Evolutionary conservation across 768 basidiomycete species (phyloP), one percentile per base, ranked within the genome.

Genomic region (Coprinellus micaceus): DNA sequence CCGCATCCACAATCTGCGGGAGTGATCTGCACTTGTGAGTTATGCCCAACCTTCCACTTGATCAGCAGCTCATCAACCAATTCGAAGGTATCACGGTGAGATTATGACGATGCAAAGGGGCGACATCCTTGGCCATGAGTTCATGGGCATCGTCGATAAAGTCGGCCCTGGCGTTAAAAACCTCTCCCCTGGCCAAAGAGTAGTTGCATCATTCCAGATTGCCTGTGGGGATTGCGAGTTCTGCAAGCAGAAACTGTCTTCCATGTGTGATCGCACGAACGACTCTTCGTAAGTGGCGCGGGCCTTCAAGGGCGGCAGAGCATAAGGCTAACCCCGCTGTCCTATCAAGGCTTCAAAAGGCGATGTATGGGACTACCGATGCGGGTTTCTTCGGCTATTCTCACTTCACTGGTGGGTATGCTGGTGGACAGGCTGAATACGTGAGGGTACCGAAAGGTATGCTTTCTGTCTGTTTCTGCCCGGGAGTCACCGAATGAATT

Each of bases 191-290:
- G 89, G 89, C 19, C 82, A 91, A 62, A 80, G 88, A 22, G 88
- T 90, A 53, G 89, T 91, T n/a, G 79, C 82, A 0, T 84, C 83
- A 2, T 91, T 91, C 82, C 87, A 89, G 64, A 83, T 87, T 52
- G 85, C 86, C 0, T 90, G 88, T 61, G 87, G 89, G 2, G 76
- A 80, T 48, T 89, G 88, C 69, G 68, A 76, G 44, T 90, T 82
- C 69, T 91, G 89, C 79, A 71, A 88, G 68, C 68, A 89, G 67
- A 88, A 87, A 62, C 73, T 86, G 0, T 85, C 85, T 0, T 85
- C 84, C 1, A 82, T 88, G 67, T 92, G 89, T 66, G 84, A 89
- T 56, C 69, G 74, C n/a, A 90, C 86, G 9, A 88, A 89, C 69
- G 77, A 79, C 49, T 84, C 84, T 3, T 76, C 78, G 78, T 80